Percentiles rank a stretch among this genome's conserved stretches.
Conservation (phyloP, 768 basidiomycete genomes). For the Kwoniella newhampshirensis region DNA sequence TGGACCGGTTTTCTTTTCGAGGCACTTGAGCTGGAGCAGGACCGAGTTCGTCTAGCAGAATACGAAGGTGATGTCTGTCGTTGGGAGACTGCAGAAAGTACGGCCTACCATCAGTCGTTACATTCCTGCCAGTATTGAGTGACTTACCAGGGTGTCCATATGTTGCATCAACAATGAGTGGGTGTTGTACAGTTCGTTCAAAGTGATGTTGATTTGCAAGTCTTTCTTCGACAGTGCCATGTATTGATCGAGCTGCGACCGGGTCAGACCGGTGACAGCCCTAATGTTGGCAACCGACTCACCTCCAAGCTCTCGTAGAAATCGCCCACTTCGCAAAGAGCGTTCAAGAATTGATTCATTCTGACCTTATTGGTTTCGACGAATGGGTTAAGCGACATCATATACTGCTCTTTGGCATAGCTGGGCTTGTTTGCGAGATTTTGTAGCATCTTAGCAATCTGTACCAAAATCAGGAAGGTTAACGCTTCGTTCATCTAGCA, state of each 20-base stretch:
- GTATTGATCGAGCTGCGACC: constrained; percentile 91
- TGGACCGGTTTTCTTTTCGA: constrained; percentile 92
- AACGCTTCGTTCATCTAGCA: no score
- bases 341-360: constrained; percentile 96
- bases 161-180: constrained; percentile 94
- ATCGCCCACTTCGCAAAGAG: constrained; percentile 95
- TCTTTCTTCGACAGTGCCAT: constrained; percentile 99
- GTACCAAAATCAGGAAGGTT: no score
- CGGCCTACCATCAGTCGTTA: no score
- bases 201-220: constrained; percentile 93
- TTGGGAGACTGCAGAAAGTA: constrained; percentile 77
- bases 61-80: constrained; percentile 95
- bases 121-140: neutral
- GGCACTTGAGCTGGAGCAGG: constrained; percentile 91
- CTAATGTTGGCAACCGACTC: constrained; percentile 39
- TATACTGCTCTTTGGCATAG: constrained; percentile 96
- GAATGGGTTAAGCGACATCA: constrained; percentile 97
- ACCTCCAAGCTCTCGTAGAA: constrained; percentile 99
- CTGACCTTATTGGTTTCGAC: constrained; percentile 98
- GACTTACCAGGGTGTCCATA: constrained; percentile 82
- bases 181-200: constrained; percentile 99
- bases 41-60: constrained; percentile 93
- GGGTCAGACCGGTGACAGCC: neutral
- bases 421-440: constrained; percentile 98
- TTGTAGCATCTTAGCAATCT: constrained; percentile 99